phyloP scores from a whole-genome alignment of 805 yeast genomes.

The Wickerhamomyces queroliae region DNA sequence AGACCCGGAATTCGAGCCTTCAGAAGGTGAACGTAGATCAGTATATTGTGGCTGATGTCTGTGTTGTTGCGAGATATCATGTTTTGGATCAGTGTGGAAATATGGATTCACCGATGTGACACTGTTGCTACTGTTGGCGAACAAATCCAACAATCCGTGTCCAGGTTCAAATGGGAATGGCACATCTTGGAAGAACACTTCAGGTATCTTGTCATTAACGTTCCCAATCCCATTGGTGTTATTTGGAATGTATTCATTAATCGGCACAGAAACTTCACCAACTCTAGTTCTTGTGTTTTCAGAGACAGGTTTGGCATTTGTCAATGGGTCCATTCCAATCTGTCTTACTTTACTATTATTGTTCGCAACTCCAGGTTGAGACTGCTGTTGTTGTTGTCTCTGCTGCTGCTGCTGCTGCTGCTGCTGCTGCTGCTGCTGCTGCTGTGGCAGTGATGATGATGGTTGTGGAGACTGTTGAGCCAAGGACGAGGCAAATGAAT shows the following conservation, averaged over 20 bases:
- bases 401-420: not conserved
- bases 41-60: not conserved
- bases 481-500: not conserved
- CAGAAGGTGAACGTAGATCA: not conserved
- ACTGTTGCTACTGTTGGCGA: constrained; percentile 21
- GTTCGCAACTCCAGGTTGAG: not conserved
- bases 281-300: constrained; percentile 23
- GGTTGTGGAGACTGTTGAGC: not conserved
- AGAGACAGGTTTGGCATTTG: constrained; percentile 20
- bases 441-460: no score
- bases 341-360: constrained; percentile 10
- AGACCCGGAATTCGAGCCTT: not conserved
- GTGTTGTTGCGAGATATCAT: not conserved
- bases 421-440: constrained; percentile 1
- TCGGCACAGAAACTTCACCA: constrained; percentile 32
- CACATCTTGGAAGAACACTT: constrained; percentile 25
- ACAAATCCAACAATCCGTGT: constrained; percentile 35
- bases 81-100: not conserved
- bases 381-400: constrained; percentile 2
- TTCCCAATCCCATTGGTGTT: constrained; percentile 26
- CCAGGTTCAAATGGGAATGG: constrained; percentile 28
- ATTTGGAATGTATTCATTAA: constrained; percentile 30
- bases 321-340: constrained; percentile 24
- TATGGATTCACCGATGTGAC: constrained; percentile 4
- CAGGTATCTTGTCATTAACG: constrained; percentile 18